Evolutionary conservation across 495 filamentous ascomycete genomes (phyloP).

Genomic region (Friedmanniomyces simplex): DNA sequence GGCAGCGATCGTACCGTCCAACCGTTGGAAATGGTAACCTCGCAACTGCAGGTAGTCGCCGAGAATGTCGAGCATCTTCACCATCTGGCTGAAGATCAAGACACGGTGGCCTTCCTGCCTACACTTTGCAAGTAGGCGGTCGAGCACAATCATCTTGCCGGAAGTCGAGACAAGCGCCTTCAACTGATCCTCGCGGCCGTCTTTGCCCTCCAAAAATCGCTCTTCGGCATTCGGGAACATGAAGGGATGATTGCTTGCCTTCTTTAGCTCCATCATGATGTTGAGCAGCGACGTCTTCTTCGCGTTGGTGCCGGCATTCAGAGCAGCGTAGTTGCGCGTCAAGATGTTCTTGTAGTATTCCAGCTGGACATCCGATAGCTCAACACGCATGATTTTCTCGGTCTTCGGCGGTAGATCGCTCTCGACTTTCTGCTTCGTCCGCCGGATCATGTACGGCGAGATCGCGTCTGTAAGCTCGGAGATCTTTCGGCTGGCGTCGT

Average conservation of each 20-base stretch:
- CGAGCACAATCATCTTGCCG: conserved; percentile 98
- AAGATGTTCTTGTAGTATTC: conserved; percentile 99
- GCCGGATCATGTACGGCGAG: conserved; percentile 85
- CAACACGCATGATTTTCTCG: conserved; percentile 96
- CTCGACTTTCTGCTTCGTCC: conserved; percentile 93
- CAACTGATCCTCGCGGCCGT: conserved; percentile 68
- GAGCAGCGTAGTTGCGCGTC: conserved; percentile 87
- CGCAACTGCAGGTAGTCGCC: conserved; percentile 85
- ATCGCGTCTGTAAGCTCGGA: conserved; percentile 64
- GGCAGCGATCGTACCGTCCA: conserved; percentile 90
- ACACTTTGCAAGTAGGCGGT: conserved; percentile 82
- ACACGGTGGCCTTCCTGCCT: conserved; percentile 89
- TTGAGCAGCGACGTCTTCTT: conserved; percentile 93
- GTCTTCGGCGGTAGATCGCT: conserved; percentile 92
- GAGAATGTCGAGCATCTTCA: conserved; percentile 94
- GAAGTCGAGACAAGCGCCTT: conserved; percentile 88
- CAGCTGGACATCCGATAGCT: conserved; percentile 86
- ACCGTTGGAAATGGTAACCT: conserved; percentile 80
- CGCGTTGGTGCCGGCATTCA: conserved; percentile 79
- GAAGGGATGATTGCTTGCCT: conserved; percentile 95
- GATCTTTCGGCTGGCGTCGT: conserved; percentile 57
- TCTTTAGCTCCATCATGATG: conserved; percentile 99
- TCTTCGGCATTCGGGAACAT: conserved; percentile 93
- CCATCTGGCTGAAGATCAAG: conserved; percentile 98
- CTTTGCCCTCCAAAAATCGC: conserved; percentile 63